These are phyloP conservation scores for Meyerozyma elateridarum DNA, from an alignment of 1,139 yeast genomes.

Conservation along the genomic window DNA sequence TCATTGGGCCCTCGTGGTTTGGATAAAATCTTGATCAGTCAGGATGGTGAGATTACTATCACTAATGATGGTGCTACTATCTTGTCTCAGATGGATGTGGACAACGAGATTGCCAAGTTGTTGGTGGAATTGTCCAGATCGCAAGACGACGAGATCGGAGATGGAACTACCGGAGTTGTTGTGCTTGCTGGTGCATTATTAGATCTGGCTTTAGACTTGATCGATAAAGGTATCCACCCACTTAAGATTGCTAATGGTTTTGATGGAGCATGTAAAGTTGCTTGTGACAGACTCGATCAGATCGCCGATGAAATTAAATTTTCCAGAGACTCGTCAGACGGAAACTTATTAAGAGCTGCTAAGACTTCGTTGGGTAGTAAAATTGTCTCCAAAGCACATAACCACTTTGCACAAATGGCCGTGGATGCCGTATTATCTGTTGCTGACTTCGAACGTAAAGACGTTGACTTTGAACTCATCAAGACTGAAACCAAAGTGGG, in stretches of 20 bases:
- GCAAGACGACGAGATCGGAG: slow-evolving; percentile 98
- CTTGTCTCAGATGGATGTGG: slow-evolving; percentile 91
- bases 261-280: slow-evolving; percentile 93
- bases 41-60: slow-evolving; percentile 96
- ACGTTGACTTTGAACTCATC: slow-evolving; percentile 94
- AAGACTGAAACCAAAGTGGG: slow-evolving; percentile 96
- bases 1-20: slow-evolving; percentile 98
- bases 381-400: slow-evolving; percentile 91
- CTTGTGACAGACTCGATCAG: slow-evolving; percentile 68
- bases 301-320: slow-evolving; percentile 62
- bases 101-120: slow-evolving; percentile 92
- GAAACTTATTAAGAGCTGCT: slow-evolving; percentile 79
- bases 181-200: slow-evolving; percentile 91
- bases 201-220: slow-evolving; percentile 90
- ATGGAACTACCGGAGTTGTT: slow-evolving; percentile 98
- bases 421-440: slow-evolving; percentile 94
- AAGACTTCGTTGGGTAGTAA: slow-evolving; percentile 93
- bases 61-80: slow-evolving; percentile 99
- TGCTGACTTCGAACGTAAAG: slow-evolving; percentile 86
- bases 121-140: slow-evolving; percentile 91
- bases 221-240: slow-evolving; percentile 97
- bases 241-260: slow-evolving; percentile 95
- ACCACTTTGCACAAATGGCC: slow-evolving; percentile 92
- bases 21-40: slow-evolving; percentile 86
- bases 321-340: slow-evolving; percentile 42